phyloP scores from a whole-genome alignment of 257 asterid species.

The Lithospermum erythrorhizon region DNA sequence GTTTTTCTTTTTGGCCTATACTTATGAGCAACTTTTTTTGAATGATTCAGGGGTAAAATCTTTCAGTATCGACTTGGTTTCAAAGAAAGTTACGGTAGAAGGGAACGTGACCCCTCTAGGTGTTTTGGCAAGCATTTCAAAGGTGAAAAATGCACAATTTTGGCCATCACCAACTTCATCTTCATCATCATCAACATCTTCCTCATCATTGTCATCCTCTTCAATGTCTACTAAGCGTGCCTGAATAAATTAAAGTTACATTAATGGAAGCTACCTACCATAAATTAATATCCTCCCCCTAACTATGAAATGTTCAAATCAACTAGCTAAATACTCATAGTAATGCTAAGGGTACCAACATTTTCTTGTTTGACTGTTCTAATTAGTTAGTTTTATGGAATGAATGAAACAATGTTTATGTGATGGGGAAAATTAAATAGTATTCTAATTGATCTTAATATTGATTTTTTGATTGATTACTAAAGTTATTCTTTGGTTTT shows the following conservation, averaged over 20 bases:
- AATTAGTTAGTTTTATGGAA: background rate
- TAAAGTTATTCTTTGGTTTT: background rate
- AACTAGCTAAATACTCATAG: background rate
- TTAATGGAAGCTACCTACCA: too few relatives aligned
- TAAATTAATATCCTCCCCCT: too few relatives aligned
- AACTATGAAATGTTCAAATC: too few relatives aligned
- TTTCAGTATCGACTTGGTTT: constrained; percentile 58
- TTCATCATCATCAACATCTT: constrained; percentile 19
- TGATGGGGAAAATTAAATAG: too few relatives aligned
- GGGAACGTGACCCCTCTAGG: constrained; percentile 67
- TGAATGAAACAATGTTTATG: background rate
- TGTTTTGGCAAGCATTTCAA: constrained; percentile 64
- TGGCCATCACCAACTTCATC: constrained; percentile 53
- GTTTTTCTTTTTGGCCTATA: background rate
- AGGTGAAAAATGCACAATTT: constrained; percentile 69
- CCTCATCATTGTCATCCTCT: constrained; percentile 9
- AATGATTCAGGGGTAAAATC: constrained; percentile 61
- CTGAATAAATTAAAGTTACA: constrained; percentile 8
- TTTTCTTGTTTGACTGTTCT: background rate
- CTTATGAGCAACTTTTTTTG: background rate
- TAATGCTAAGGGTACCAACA: background rate
- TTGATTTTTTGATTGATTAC: too few relatives aligned
- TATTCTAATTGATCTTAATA: too few relatives aligned
- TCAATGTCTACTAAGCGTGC: constrained; percentile 7
- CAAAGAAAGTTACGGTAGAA: constrained; percentile 59